These are phyloP conservation scores for Tremella yokohamensis DNA, from an alignment of 768 basidiomycete species.

Conservation along the genomic window DNA sequence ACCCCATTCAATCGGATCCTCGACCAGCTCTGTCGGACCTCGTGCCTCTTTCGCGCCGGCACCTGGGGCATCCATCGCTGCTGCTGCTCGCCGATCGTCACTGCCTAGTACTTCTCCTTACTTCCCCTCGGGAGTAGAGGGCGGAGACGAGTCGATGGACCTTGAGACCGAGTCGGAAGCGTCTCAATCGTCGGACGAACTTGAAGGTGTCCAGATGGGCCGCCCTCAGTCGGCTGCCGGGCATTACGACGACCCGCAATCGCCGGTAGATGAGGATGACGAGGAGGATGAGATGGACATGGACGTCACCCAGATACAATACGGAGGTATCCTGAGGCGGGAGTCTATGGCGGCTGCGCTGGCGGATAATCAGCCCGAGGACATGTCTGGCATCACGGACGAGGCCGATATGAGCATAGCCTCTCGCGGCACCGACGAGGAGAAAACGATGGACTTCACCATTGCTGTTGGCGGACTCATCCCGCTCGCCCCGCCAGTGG, in stretches of 20 bases:
- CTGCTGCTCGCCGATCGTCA: conserved; percentile 16
- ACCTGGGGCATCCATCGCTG: conserved; percentile 31
- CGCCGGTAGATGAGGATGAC: not conserved
- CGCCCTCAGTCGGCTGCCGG: not conserved
- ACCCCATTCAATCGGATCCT: not conserved
- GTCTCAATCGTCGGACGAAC: conserved; percentile 16
- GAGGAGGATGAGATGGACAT: conserved; percentile 40
- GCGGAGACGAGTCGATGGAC: conserved; percentile 42
- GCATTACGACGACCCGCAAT: not conserved
- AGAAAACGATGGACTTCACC: conserved; percentile 52
- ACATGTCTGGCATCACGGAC: not conserved
- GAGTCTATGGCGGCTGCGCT: conserved; percentile 26
- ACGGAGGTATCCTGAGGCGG: conserved; percentile 34
- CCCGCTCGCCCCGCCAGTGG: conserved; percentile 42
- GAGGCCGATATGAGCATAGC: conserved; percentile 19
- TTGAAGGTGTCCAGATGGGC: not conserved
- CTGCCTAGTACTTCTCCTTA: conserved; percentile 2
- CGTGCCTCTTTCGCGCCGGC: conserved; percentile 14
- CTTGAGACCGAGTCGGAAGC: conserved; percentile 41
- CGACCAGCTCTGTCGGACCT: not conserved
- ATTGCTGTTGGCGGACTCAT: conserved; percentile 49
- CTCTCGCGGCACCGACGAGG: conserved; percentile 23
- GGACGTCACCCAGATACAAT: conserved; percentile 43
- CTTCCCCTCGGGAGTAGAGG: conserved; percentile 9
- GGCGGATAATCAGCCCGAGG: not conserved